A percentile compares a stretch with the other conserved stretches of the same genome.
These are phyloP conservation scores for Acer yangbiense DNA, from an alignment of 345 rosid species.

Conservation along the genomic window DNA sequence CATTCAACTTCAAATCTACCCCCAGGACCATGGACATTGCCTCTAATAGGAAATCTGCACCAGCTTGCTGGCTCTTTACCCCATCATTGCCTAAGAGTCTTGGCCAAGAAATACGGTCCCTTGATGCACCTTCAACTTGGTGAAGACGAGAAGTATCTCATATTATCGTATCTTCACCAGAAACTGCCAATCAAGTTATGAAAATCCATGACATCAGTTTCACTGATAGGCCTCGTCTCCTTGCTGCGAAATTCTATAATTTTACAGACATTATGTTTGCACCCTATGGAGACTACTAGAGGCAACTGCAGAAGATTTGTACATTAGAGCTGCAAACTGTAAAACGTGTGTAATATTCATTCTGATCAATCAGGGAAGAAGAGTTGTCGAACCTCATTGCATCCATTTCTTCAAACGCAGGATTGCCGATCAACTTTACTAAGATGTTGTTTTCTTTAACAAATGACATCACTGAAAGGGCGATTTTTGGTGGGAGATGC, in stretches of 20 bases:
- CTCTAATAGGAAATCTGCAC: constrained; percentile 19
- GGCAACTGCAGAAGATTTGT: constrained; percentile 10
- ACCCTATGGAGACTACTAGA: constrained; percentile 11
- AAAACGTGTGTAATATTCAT: constrained; percentile 8
- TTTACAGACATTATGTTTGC: not conserved
- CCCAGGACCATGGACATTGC: constrained; percentile 20
- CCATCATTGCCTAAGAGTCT: not conserved
- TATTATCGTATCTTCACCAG: constrained; percentile 1
- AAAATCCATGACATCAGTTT: not conserved
- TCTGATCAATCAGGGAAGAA: constrained; percentile 2
- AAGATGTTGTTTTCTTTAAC: not conserved
- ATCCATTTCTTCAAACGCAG: not conserved
- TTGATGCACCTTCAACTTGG: constrained; percentile 5
- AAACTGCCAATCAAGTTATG: constrained; percentile 1
- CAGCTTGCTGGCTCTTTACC: not conserved
- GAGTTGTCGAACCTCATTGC: not conserved
- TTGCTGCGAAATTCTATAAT: not conserved
- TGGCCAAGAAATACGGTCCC: constrained; percentile 16
- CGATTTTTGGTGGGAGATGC: not conserved
- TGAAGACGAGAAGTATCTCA: not conserved
- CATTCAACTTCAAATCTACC: constrained; percentile 1
- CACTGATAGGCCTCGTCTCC: not conserved
- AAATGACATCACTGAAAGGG: not conserved
- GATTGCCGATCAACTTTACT: not conserved
- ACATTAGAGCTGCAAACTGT: not conserved